Evolutionary conservation across 768 basidiomycete genomes (phyloP).

Genomic region (Rickenella mellea): DNA sequence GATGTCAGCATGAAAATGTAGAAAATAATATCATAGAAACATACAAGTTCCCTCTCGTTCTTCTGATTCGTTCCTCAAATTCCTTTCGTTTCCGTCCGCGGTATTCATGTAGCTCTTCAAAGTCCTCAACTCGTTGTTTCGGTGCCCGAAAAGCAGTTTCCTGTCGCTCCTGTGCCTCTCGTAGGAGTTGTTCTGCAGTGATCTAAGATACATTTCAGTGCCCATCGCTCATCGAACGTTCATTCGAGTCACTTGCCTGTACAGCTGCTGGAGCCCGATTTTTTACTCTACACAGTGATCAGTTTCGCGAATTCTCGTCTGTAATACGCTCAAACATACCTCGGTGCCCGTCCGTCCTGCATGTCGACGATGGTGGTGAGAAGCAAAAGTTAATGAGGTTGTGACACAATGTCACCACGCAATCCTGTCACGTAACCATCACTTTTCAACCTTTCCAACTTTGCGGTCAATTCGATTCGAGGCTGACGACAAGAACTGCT

Average conservation of each 20-base stretch:
- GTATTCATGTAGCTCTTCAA: slow-evolving; percentile 76
- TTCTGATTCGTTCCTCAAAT: slow-evolving; percentile 76
- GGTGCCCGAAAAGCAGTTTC: slow-evolving; percentile 88
- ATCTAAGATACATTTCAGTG: slow-evolving; percentile 50
- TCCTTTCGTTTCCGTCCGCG: slow-evolving; percentile 80
- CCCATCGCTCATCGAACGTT: slow-evolving; percentile 31
- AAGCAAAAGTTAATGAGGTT: no score
- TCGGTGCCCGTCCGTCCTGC: slow-evolving; percentile 77
- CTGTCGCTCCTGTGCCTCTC: slow-evolving; percentile 98
- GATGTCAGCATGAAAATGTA: slow-evolving; percentile 1
- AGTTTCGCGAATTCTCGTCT: slow-evolving; percentile 4
- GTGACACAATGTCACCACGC: no score
- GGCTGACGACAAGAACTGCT: no score
- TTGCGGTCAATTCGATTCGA: no score
- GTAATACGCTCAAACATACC: slow-evolving; percentile 28
- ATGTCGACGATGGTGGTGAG: no score
- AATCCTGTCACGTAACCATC: no score
- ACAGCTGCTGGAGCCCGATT: slow-evolving; percentile 93
- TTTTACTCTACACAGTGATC: slow-evolving; percentile 60
- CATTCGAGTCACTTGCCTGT: slow-evolving; percentile 44
- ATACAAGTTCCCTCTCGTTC: slow-evolving; percentile 74
- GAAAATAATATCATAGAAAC: slow-evolving; percentile 15
- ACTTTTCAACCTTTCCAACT: no score
- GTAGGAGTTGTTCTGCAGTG: slow-evolving; percentile 94
- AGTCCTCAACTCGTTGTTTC: slow-evolving; percentile 92